A percentile compares a stretch with the other conserved stretches of the same genome.
Conservation (phyloP, 768 basidiomycete genomes). For the Suillus paluster region DNA sequence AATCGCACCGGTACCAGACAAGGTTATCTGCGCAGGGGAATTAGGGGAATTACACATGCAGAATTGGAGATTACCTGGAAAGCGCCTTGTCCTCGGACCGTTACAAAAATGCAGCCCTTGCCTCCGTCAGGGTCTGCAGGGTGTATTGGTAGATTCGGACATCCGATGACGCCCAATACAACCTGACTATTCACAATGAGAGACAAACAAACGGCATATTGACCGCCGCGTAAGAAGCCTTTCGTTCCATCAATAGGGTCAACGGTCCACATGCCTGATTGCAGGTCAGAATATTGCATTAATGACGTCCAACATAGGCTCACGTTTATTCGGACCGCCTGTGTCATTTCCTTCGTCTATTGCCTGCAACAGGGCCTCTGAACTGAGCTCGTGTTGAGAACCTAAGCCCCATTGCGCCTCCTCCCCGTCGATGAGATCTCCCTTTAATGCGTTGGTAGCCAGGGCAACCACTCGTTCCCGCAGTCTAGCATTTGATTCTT, state of each 20-base stretch:
- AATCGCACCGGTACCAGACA: conserved; percentile 44
- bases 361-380: conserved; percentile 72
- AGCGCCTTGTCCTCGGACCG: conserved; percentile 85
- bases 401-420: conserved; percentile 74
- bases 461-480: conserved; percentile 75
- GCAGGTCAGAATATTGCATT: conserved; percentile 1
- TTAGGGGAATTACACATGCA: background rate
- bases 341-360: conserved; percentile 83
- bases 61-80: conserved; percentile 53
- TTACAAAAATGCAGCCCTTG: conserved; percentile 84
- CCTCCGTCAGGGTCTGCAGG: conserved; percentile 54
- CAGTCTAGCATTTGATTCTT: conserved; percentile 47
- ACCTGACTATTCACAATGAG: conserved; percentile 80
- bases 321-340: conserved; percentile 77
- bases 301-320: conserved; percentile 35
- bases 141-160: conserved; percentile 84
- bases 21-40: conserved; percentile 46
- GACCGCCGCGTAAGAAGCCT: conserved; percentile 89
- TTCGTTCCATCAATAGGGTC: conserved; percentile 95
- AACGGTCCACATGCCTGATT: conserved; percentile 80
- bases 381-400: conserved; percentile 52
- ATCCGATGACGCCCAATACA: conserved; percentile 86
- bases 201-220: conserved; percentile 91
- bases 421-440: conserved; percentile 58
- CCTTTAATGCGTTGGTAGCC: conserved; percentile 77